Conservation (phyloP, 192 early-diverging fungal species). For the Umbelopsis sp. region DNA sequence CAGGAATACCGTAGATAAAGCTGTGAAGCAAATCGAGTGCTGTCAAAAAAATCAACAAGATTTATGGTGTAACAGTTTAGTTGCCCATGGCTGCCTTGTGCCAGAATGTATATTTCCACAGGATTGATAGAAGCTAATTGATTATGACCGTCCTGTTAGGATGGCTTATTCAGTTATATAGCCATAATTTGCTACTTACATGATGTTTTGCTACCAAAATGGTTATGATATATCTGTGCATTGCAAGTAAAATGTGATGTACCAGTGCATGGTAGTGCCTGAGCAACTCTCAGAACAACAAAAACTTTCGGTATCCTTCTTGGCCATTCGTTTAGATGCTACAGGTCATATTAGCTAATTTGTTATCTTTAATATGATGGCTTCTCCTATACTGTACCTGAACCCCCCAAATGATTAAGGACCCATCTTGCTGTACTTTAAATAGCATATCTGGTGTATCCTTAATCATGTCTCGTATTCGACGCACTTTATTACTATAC, state of each 20-base stretch:
- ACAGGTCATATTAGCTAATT: slow-evolving; percentile 1
- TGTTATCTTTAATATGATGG: not conserved
- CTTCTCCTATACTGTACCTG: slow-evolving; percentile 50
- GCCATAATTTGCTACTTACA: slow-evolving; percentile 27
- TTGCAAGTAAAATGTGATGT: slow-evolving; percentile 59
- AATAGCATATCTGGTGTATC: slow-evolving; percentile 82
- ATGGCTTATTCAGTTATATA: not conserved
- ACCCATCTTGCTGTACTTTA: slow-evolving; percentile 69
- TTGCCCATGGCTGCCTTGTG: slow-evolving; percentile 60
- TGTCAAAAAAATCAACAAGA: slow-evolving; percentile 78
- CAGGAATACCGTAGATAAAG: slow-evolving; percentile 65
- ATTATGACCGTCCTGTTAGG: not conserved
- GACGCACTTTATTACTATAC: not conserved
- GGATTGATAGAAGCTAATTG: slow-evolving; percentile 44
- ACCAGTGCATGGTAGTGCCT: slow-evolving; percentile 57
- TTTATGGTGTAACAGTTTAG: slow-evolving; percentile 72
- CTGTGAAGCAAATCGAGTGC: slow-evolving; percentile 55
- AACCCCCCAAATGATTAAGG: slow-evolving; percentile 78
- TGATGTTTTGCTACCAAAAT: slow-evolving; percentile 40
- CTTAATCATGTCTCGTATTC: slow-evolving; percentile 59
- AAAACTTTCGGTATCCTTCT: slow-evolving; percentile 67
- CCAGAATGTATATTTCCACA: slow-evolving; percentile 65
- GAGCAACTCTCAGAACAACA: slow-evolving; percentile 63
- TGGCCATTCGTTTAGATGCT: slow-evolving; percentile 67
- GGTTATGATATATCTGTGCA: slow-evolving; percentile 37